Conservation (phyloP, 208 protist species). For the Leishmania amazonensis region DNA sequence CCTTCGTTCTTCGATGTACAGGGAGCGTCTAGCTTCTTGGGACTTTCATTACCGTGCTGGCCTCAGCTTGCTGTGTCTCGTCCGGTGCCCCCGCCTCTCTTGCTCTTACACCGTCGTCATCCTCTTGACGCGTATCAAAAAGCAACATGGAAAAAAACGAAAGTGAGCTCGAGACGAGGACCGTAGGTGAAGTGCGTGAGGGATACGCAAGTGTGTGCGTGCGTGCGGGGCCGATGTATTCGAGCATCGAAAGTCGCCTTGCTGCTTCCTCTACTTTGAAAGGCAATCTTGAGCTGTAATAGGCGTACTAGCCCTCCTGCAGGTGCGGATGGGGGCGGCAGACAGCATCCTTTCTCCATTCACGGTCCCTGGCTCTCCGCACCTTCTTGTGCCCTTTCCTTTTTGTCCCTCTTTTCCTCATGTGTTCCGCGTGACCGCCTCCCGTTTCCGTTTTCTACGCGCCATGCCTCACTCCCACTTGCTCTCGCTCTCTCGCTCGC, state of each 20-base stretch:
- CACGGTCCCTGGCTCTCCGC: neutral
- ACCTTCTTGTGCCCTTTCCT: neutral
- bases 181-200: neutral
- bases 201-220: neutral
- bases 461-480: neutral
- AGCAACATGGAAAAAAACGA: neutral
- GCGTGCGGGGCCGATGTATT: neutral
- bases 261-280: neutral
- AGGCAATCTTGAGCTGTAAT: neutral
- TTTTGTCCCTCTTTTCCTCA: neutral
- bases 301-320: neutral
- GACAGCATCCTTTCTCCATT: neutral
- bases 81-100: neutral
- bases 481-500: neutral
- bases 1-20: slow-evolving; percentile 11
- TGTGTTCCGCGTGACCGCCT: neutral
- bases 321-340: too few species aligned
- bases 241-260: neutral
- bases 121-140: neutral
- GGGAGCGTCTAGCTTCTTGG: neutral
- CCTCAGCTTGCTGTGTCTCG: neutral
- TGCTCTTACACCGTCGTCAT: neutral
- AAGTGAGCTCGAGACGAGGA: neutral
- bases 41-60: neutral
- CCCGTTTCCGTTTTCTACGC: neutral